Base-by-base conservation (phyloP, 441 rosid species). In the Eutrema salsugineum region DNA sequence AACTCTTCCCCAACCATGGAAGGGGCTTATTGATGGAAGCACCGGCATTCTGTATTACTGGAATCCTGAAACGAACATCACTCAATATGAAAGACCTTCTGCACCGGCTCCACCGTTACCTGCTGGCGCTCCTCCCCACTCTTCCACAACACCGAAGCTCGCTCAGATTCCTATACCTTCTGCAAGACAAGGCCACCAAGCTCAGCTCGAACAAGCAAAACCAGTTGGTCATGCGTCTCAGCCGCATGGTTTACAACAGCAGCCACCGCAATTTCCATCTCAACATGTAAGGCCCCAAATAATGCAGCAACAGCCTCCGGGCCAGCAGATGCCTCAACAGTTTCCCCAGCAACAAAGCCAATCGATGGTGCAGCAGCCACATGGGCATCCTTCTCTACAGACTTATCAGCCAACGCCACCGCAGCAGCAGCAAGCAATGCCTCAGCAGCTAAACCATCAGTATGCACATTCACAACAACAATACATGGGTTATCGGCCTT, bases 31-130 rank as follows among this genome's bases (percentile, higher is more conserved):
- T 56, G 98, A 94, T 78, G 96, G 97, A 46, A 88, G 86, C 82
- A 88, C 88, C 1, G 94, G 93, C 32, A 43, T 83, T 63, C 36
- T 87, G 11, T 94, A 94, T 72, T 94, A 86, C 68, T 94, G 98
- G 98, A 90, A 94, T 79, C 98, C 97, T 14, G 98, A 94, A 73
- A 90, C 93, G 1, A 94, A 90, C 38, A 66, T 90, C 66, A 94
- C 98, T 17, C 97, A 91, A 76, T 94, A 91, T 67, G 98, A 94
- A 75, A 89, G 85, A 77, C 98, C 98, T 12, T 72, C 86, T 11
- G 51, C 77, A 14, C 63, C 70, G 48, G 79, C 85, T 70, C 89
- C 93, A 9, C 89, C 89, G 3, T 68, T 85, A 73, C 92, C 89
- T 0, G 75, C 83, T 64, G 88, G 84, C 1, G 84, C 72, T 8